Percentiles rank a stretch among this genome's conserved stretches.
Conservation (phyloP, 2,329 filamentous ascomycete genomes). For the Aureobasidium mangrovei region DNA sequence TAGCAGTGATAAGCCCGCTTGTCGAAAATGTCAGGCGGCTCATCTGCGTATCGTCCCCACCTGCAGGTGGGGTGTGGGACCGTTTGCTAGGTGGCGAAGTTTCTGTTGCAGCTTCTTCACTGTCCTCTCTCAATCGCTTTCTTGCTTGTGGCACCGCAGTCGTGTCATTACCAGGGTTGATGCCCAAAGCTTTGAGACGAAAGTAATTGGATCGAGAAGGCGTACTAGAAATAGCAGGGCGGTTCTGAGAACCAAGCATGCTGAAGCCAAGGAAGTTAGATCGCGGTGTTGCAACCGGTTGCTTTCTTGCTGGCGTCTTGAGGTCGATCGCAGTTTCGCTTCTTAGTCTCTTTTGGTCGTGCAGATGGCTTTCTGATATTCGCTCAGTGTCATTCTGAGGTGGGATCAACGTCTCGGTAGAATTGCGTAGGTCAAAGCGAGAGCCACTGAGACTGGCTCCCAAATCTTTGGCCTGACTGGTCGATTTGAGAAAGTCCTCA, state of each 20-base stretch:
- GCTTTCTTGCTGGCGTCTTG: slow-evolving; percentile 16
- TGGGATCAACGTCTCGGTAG: not conserved
- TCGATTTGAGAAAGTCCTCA: slow-evolving; percentile 15
- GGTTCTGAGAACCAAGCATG: slow-evolving; percentile 11
- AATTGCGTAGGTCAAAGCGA: not conserved
- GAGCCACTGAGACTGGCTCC: not conserved
- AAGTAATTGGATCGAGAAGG: slow-evolving; percentile 37
- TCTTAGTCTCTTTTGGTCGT: slow-evolving; percentile 24
- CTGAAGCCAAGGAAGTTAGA: slow-evolving; percentile 26
- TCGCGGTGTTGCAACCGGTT: slow-evolving; percentile 20
- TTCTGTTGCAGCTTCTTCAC: slow-evolving; percentile 11
- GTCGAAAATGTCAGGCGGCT: not conserved
- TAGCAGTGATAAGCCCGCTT: not conserved
- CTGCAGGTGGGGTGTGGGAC: slow-evolving; percentile 1
- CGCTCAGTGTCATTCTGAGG: not conserved
- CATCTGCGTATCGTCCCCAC: not conserved
- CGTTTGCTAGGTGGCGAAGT: not conserved
- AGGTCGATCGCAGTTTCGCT: slow-evolving; percentile 18
- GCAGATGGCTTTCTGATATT: not conserved
- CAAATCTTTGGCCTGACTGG: not conserved
- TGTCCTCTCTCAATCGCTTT: slow-evolving; percentile 17
- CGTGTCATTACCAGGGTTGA: slow-evolving; percentile 30
- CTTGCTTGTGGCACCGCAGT: slow-evolving; percentile 23
- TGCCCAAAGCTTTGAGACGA: slow-evolving; percentile 40
- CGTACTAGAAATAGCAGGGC: slow-evolving; percentile 9